Percentiles rank a stretch among this genome's conserved stretches.
phyloP scores from a whole-genome alignment of 257 asterid genomes.

The Sherardia arvensis region DNA sequence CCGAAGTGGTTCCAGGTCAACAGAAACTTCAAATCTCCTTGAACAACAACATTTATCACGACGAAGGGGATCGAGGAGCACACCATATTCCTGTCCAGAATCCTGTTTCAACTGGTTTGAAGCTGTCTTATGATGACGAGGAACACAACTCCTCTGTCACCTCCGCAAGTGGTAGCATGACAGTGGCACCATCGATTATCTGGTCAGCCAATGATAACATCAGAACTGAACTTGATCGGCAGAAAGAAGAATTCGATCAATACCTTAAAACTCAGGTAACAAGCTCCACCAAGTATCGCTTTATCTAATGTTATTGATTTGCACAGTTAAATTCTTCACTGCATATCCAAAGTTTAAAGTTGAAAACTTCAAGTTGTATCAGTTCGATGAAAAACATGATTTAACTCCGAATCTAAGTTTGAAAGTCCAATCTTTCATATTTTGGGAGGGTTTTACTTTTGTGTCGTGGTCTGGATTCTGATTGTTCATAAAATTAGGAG shows the following conservation, averaged over 20 bases:
- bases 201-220: slow-evolving; percentile 39
- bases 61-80: slow-evolving; percentile 40
- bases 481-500: slow-evolving; percentile 38
- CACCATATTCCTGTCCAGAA: slow-evolving; percentile 38
- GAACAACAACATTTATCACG: slow-evolving; percentile 30
- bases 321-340: no score
- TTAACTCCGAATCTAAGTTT: background rate
- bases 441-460: slow-evolving; percentile 25
- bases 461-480: slow-evolving; percentile 6
- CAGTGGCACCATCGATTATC: slow-evolving; percentile 41
- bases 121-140: slow-evolving; percentile 70
- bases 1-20: slow-evolving; percentile 45
- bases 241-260: slow-evolving; percentile 55
- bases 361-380: background rate
- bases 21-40: slow-evolving; percentile 48
- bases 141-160: slow-evolving; percentile 73
- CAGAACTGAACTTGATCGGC: slow-evolving; percentile 51
- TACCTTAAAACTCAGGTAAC: slow-evolving; percentile 67
- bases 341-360: no score
- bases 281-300: background rate
- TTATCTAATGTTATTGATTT: no score
- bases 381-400: background rate
- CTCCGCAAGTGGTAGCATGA: slow-evolving; percentile 56
- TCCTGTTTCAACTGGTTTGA: slow-evolving; percentile 81
- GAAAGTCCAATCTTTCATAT: no score